Evolutionary conservation across 2,329 filamentous ascomycete genomes (phyloP).

Genomic region (Endoconidiophora polonica): DNA sequence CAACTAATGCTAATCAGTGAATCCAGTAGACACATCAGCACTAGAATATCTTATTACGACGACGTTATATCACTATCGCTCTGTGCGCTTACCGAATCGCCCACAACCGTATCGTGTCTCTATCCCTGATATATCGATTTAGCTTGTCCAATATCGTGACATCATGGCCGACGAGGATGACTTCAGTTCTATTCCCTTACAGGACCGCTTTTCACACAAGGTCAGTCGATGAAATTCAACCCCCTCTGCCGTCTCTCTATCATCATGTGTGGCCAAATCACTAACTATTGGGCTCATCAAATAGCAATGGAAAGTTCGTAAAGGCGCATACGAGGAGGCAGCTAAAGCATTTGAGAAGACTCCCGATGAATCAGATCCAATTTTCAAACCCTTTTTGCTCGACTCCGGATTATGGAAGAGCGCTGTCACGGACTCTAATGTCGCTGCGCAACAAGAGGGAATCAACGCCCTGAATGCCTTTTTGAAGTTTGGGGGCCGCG

Average conservation of each 20-base stretch:
- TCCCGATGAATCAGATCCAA: conserved; percentile 68
- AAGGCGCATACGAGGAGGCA: conserved; percentile 85
- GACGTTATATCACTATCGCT: too few relatives aligned
- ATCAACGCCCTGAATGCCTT: conserved; percentile 79
- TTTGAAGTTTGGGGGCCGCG: conserved; percentile 72
- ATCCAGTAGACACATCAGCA: too few relatives aligned
- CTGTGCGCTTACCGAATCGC: too few relatives aligned
- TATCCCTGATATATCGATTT: background rate
- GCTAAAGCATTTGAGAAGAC: conserved; percentile 72
- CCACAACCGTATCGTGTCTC: too few relatives aligned
- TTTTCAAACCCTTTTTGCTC: conserved; percentile 72
- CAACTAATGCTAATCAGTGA: too few relatives aligned
- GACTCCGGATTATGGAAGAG: conserved; percentile 82
- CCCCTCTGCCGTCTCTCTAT: too few relatives aligned
- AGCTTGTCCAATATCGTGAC: background rate
- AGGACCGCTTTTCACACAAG: conserved; percentile 74
- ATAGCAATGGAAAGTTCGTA: conserved; percentile 89
- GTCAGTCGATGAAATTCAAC: conserved; percentile 22
- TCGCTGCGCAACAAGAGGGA: conserved; percentile 89
- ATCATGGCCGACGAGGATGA: conserved; percentile 70
- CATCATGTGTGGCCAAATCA: background rate
- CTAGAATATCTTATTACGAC: too few relatives aligned
- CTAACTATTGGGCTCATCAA: background rate
- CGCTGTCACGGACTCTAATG: conserved; percentile 85
- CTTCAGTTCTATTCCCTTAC: conserved; percentile 59